Percentiles rank a stretch among this genome's conserved stretches.
phyloP scores from a whole-genome alignment of 1,284 basidiomycete species.

The Pholiota adiposa region DNA sequence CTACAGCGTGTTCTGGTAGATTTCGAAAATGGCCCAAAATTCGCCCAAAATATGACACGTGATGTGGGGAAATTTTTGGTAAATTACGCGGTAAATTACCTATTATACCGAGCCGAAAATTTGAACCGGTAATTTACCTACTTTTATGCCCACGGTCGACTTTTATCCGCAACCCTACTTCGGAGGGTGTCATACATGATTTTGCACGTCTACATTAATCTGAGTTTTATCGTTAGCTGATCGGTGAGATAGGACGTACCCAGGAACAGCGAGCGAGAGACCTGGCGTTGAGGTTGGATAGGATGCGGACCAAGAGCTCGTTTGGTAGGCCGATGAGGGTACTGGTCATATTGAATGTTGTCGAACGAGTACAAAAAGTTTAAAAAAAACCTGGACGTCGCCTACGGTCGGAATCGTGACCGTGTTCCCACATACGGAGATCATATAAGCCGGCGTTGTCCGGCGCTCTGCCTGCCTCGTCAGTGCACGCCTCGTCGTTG shows the following conservation, averaged over 20 bases:
- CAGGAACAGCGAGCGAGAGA: neutral
- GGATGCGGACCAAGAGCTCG: neutral
- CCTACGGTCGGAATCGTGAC: too few species aligned
- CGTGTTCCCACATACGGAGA: too few species aligned
- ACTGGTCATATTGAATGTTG: too few species aligned
- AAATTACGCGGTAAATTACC: neutral
- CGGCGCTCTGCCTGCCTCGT: too few species aligned
- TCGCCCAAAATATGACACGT: slow-evolving; percentile 2
- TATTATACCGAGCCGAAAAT: neutral
- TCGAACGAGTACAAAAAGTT: too few species aligned
- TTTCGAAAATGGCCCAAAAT: neutral
- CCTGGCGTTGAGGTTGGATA: neutral
- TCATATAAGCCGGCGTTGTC: too few species aligned
- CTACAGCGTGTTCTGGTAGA: neutral
- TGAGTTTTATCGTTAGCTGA: too few species aligned
- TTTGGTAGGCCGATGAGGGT: too few species aligned
- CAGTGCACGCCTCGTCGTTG: too few species aligned
- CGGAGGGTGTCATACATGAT: neutral
- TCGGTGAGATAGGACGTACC: neutral
- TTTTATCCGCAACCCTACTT: neutral
- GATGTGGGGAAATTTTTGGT: slow-evolving; percentile 7
- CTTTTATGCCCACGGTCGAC: neutral
- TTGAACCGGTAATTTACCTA: neutral
- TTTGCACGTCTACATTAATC: neutral
- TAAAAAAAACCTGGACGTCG: too few species aligned